Percentiles rank a stretch among this genome's conserved stretches.
Evolutionary conservation across 768 basidiomycete genomes (phyloP).

Genomic region (Pulveroboletus sp.): DNA sequence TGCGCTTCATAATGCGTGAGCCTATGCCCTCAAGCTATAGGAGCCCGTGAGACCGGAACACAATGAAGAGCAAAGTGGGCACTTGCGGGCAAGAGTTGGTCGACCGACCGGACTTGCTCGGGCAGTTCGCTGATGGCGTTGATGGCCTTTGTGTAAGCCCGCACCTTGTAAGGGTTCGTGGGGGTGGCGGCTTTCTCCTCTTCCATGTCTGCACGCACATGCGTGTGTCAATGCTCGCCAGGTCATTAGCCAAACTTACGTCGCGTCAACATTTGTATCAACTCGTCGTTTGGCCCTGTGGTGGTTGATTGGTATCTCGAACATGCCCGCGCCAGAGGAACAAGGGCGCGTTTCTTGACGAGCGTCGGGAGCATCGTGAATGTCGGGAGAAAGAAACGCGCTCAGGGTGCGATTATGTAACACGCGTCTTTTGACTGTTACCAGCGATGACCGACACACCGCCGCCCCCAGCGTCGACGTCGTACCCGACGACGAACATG

Average conservation of each 20-base stretch:
- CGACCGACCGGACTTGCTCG: conserved; percentile 42
- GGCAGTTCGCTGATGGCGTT: conserved; percentile 37
- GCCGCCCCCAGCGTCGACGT: conserved; percentile 23
- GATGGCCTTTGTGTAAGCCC: conserved; percentile 50
- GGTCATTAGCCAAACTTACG: conserved; percentile 31
- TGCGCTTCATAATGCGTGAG: conserved; percentile 43
- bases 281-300: conserved; percentile 33
- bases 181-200: conserved; percentile 37
- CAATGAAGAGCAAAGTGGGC: background rate
- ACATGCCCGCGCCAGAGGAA: conserved; percentile 4
- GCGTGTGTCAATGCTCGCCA: background rate
- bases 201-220: conserved; percentile 35
- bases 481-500: conserved; percentile 35
- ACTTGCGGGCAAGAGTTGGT: conserved; percentile 35
- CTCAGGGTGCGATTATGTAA: conserved; percentile 24
- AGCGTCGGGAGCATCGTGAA: conserved; percentile 19
- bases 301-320: conserved; percentile 18
- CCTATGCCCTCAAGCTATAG: conserved; percentile 34
- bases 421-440: conserved; percentile 15
- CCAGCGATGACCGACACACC: conserved; percentile 29
- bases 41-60: conserved; percentile 7
- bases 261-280: conserved; percentile 40
- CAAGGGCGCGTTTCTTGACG: conserved; percentile 4
- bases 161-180: conserved; percentile 48
- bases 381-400: background rate